Base-by-base conservation (phyloP, 495 filamentous ascomycete genomes). In the Polyplosphaeria fusca region DNA sequence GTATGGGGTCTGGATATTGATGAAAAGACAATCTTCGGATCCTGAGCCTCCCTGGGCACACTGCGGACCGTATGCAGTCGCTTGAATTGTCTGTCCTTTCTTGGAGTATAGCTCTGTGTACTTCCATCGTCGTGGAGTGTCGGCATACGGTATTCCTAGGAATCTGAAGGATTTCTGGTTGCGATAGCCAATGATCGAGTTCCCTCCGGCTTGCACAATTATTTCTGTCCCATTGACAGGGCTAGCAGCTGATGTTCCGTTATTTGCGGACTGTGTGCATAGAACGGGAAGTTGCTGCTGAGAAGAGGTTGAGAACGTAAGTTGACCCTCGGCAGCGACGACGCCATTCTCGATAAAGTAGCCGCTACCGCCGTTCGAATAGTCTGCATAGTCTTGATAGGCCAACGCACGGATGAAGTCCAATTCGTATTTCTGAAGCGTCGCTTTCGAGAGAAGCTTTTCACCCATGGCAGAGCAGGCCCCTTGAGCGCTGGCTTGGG, bases 131-230 rank as follows among this genome's bases (percentile, higher is more conserved):
- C 74, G 45, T 2, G 76, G 76, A 16, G 68, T 60, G 46, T 77
- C 66, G 12, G 79, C 79, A 44, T 77, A 81, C 5, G 73, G 74
- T 11, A 81, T 70, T 1, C 78, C 77, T 2, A 76, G 64, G 57
- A 82, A 82, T 3, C 76, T 74, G 65, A 79, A 81, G 11, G 76
- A 78, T 40, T 75, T 76, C 27, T 75, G 69, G 64, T 81, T 76
- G n/a, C 77, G 71, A 54, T 72, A 77, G 3, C 78, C 78, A 9
- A 68, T 55, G 46, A 74, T 71, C 1, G 60, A 67, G 39, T 79
- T 68, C 5, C 73, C 71, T 18, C 63, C 57, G 1, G 73, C 67
- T 7, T 58, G 20, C 22, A 77, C 61, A n/a, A 46, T 55, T 39
- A 77, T 19, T 52, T 71, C 38, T 51, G 69, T 72, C 20, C 60